Conservation (phyloP, 1,284 basidiomycete genomes). For the Heterobasidion irregulare region DNA sequence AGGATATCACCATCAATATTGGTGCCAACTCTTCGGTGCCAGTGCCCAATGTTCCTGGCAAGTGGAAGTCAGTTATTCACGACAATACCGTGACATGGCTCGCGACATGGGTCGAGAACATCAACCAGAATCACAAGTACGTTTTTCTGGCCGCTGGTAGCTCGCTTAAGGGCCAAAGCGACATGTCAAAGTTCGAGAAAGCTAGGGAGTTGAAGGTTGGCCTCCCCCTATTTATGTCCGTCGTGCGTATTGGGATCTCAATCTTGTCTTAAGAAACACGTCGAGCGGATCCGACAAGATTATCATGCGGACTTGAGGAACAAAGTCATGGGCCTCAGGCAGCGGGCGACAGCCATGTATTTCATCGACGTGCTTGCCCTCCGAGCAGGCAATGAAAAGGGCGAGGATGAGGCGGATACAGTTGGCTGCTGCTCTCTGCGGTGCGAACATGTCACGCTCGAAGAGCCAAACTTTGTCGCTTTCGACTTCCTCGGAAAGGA, state of each 20-base stretch:
- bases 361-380: slow-evolving; percentile 94
- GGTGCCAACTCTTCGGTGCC: slow-evolving; percentile 70
- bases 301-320: slow-evolving; percentile 80
- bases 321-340: slow-evolving; percentile 88
- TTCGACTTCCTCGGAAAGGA: slow-evolving; percentile 99
- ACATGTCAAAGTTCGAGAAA: slow-evolving; percentile 95
- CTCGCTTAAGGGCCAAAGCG: slow-evolving; percentile 93
- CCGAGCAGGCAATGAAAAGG: slow-evolving; percentile 97
- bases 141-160: slow-evolving; percentile 93
- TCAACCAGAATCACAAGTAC: slow-evolving; percentile 90
- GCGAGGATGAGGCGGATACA: slow-evolving; percentile 95
- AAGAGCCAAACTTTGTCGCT: slow-evolving; percentile 77
- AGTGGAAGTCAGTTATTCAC: slow-evolving; percentile 82
- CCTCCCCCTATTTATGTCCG: not conserved
- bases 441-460: slow-evolving; percentile 89
- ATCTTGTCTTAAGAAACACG: slow-evolving; percentile 55
- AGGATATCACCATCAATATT: slow-evolving; percentile 94
- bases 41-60: slow-evolving; percentile 79
- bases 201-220: slow-evolving; percentile 85
- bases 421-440: slow-evolving; percentile 95
- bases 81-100: slow-evolving; percentile 97
- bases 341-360: slow-evolving; percentile 94
- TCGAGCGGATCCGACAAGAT: slow-evolving; percentile 83
- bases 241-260: not conserved
- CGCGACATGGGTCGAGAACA: slow-evolving; percentile 95